Conservation (phyloP, 2,329 filamentous ascomycete genomes). For the Sporothrix brunneoviolacea region DNA sequence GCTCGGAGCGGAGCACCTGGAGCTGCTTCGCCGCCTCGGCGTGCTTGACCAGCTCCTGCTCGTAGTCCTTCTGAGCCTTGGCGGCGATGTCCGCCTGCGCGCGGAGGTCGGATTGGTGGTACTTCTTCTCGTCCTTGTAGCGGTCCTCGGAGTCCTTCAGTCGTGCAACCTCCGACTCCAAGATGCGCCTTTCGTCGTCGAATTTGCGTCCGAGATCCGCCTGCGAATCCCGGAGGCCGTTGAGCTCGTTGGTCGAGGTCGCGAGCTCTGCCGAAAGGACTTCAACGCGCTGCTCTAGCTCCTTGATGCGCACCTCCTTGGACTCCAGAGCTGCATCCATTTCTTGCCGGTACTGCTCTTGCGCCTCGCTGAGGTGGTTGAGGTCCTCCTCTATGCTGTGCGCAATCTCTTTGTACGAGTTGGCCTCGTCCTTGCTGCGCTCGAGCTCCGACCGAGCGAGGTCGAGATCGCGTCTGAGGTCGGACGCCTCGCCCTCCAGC, state of each 20-base stretch:
- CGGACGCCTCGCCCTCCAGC: constrained; percentile 72
- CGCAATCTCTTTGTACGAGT: constrained; percentile 84
- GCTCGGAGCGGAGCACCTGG: constrained; percentile 69
- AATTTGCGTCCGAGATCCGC: constrained; percentile 63
- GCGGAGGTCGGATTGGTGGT: constrained; percentile 85
- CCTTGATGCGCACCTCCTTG: constrained; percentile 72
- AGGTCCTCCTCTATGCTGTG: constrained; percentile 83
- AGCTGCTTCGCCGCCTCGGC: constrained; percentile 86
- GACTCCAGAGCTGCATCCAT: constrained; percentile 68
- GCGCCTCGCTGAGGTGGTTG: constrained; percentile 67
- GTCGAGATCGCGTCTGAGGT: constrained; percentile 82
- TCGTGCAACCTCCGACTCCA: constrained; percentile 72
- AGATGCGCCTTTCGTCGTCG: constrained; percentile 73
- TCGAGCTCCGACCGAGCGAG: constrained; percentile 74
- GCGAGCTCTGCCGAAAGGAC: constrained; percentile 78
- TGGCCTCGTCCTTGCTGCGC: constrained; percentile 70
- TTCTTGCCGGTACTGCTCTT: constrained; percentile 83
- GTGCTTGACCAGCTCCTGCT: constrained; percentile 89
- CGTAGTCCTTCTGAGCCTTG: constrained; percentile 90
- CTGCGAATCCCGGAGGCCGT: constrained; percentile 70
- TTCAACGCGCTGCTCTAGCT: constrained; percentile 75
- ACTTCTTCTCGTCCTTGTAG: constrained; percentile 70
- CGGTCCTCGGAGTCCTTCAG: constrained; percentile 80
- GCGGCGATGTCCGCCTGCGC: constrained; percentile 90
- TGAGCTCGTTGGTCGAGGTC: constrained; percentile 75